Base-by-base conservation (phyloP, 345 rosid species). In the Rubroshorea leprosula region DNA sequence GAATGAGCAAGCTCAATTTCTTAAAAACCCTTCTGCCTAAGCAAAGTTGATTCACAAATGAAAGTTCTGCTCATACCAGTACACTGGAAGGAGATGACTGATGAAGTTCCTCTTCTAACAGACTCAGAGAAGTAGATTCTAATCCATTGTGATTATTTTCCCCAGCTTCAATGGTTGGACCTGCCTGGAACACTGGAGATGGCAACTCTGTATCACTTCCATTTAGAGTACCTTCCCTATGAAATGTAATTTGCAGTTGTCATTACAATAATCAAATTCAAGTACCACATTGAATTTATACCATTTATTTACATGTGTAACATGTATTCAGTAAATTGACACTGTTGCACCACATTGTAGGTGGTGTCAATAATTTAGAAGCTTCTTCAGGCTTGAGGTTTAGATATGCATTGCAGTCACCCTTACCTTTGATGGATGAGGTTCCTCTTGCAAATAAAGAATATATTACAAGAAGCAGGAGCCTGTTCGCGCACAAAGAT, bases 31-130 rank as follows among this genome's bases (percentile, higher is more conserved):
- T n/a, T 35, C 7, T 35, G 41, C 41, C 7, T 35, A 35, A 35
- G 7, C 3, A 35, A 3, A 21, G 35, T 62, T 25, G 44, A 39
- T 20, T 4, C 23, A 56, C 7, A 49, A 31, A 61, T 63, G 49
- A 68, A 49, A 62, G 27, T 23, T 51, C 57, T 63, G 44, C 60
- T 61, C 74, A 50, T 88, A 91, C 96, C 85, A 71, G 76, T 60
- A 68, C 68, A 64, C 62, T 68, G 60, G 83, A 73, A 61, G 80
- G 77, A 58, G 95, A 74, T 62, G 78, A 60, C 53, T 49, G 78
- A 25, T 47, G 55, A 59, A 67, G 57, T 54, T 64, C 71, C 58
- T 64, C 65, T 58, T 64, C 68, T 23, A 29, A 19, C 25, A 55
- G 71, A 54, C 59, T 57, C 51, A 45, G 39, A 10, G 20, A 23